Conservation (phyloP, 371 early-diverging fungal species). For the Circinella minor region DNA sequence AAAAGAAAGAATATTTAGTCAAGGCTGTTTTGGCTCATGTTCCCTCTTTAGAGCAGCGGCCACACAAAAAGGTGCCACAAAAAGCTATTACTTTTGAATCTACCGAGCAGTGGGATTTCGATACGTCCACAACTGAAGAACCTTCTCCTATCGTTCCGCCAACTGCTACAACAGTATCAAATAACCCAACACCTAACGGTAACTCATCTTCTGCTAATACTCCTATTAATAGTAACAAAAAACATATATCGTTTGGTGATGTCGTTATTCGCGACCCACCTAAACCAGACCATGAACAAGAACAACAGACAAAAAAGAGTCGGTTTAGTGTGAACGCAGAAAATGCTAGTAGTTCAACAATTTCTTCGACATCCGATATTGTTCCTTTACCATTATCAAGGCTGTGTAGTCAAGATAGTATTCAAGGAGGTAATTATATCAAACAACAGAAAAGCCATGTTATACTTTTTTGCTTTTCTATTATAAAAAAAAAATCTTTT, state of each 20-base stretch:
- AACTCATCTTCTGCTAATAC: no score
- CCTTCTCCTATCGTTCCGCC: constrained; percentile 2
- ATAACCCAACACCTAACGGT: not conserved
- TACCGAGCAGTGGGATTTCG: constrained; percentile 55
- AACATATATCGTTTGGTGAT: constrained; percentile 56
- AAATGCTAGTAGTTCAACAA: not conserved
- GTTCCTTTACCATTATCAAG: constrained; percentile 17
- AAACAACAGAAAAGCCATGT: no score
- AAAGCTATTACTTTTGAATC: constrained; percentile 34
- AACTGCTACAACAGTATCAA: not conserved
- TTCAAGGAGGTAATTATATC: constrained; percentile 14
- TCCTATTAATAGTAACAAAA: constrained; percentile 3
- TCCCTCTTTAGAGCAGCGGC: constrained; percentile 72
- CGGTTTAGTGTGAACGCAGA: constrained; percentile 64
- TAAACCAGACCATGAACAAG: not conserved
- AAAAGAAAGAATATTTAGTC: constrained; percentile 71
- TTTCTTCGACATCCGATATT: constrained; percentile 13
- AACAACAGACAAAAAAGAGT: constrained; percentile 48
- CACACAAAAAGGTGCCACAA: constrained; percentile 50
- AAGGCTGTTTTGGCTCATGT: constrained; percentile 64
- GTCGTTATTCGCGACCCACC: constrained; percentile 45
- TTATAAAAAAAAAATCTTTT: no score
- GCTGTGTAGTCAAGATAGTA: constrained; percentile 20
- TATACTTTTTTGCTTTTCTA: not conserved
- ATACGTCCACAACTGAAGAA: constrained; percentile 29